Evolutionary conservation across 1,284 basidiomycete species (phyloP).

Genomic region (Fomes fomentarius): DNA sequence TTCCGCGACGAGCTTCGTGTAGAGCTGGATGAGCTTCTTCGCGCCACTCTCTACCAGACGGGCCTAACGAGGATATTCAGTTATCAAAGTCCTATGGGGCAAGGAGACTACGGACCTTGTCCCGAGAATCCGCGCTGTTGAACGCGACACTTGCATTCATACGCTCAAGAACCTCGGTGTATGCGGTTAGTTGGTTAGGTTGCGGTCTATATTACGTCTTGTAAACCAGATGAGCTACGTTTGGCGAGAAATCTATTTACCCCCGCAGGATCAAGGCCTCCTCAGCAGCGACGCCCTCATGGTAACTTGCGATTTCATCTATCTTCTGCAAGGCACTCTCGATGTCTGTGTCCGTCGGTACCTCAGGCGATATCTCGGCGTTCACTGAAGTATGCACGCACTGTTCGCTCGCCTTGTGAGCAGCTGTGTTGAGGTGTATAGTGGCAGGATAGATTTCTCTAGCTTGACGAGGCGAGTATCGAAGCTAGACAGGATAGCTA

Average conservation of each 20-base stretch:
- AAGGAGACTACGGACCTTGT: slow-evolving; percentile 49
- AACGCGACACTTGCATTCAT: slow-evolving; percentile 81
- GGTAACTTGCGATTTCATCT: slow-evolving; percentile 73
- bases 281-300: slow-evolving; percentile 76
- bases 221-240: background rate
- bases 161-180: slow-evolving; percentile 72
- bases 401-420: slow-evolving; percentile 71
- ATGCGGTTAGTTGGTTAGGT: slow-evolving; percentile 60
- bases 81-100: too few species aligned
- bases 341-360: slow-evolving; percentile 55
- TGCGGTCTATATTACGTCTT: slow-evolving; percentile 55
- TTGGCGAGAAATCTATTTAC: slow-evolving; percentile 42
- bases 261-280: slow-evolving; percentile 77
- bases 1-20: slow-evolving; percentile 81
- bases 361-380: background rate
- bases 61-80: too few species aligned
- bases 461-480: slow-evolving; percentile 77
- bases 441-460: slow-evolving; percentile 78
- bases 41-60: slow-evolving; percentile 78
- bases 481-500: slow-evolving; percentile 79
- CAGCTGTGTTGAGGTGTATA: slow-evolving; percentile 76
- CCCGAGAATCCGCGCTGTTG: slow-evolving; percentile 60
- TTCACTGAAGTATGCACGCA: slow-evolving; percentile 36
- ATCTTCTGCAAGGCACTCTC: slow-evolving; percentile 77
- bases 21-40: slow-evolving; percentile 77